Evolutionary conservation across 257 asterid species (phyloP).

Genomic region (Solanum paucissectum): DNA sequence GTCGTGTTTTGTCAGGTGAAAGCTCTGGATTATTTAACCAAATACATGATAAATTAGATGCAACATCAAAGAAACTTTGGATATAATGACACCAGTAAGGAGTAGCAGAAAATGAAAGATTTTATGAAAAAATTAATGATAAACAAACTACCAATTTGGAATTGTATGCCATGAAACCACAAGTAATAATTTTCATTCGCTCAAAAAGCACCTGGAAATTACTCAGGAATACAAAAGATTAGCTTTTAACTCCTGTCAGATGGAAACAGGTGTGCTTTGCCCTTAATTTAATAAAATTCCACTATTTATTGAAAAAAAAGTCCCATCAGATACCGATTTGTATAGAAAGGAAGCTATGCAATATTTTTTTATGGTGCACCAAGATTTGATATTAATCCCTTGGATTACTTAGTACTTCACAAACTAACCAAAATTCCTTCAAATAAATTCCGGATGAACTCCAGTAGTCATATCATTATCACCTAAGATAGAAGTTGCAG

Average conservation of each 20-base stretch:
- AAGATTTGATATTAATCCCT: background rate
- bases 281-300: background rate
- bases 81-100: background rate
- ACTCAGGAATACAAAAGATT: background rate
- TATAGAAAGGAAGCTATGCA: background rate
- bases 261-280: background rate
- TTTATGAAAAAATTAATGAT: background rate
- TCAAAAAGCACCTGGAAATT: background rate
- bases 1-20: conserved; percentile 44
- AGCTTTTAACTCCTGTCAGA: background rate
- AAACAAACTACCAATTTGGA: background rate
- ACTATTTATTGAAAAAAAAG: background rate
- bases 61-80: background rate
- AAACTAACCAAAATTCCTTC: background rate
- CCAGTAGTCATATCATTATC: background rate
- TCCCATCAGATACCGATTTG: background rate
- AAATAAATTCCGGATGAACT: background rate
- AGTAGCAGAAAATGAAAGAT: background rate
- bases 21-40: conserved; percentile 33
- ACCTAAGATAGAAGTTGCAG: background rate
- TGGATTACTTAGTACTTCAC: background rate
- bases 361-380: background rate
- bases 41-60: background rate
- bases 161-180: background rate
- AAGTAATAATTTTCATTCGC: background rate